Conservation (phyloP, 2,329 filamentous ascomycete genomes). For the Curvularia sp. region DNA sequence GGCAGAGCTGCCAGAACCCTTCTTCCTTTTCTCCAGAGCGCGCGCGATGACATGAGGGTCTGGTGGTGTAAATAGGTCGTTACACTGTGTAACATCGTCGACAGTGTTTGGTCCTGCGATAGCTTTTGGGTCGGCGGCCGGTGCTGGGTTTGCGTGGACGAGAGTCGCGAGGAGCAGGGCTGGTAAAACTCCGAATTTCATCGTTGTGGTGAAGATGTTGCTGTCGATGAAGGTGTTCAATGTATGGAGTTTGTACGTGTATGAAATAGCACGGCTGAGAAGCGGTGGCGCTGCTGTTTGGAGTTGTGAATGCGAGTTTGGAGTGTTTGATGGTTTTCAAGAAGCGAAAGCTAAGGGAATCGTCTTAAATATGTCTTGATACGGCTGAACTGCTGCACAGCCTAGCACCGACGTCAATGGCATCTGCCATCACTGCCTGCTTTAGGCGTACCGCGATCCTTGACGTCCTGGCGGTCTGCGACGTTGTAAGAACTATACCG, state of each 20-base stretch:
- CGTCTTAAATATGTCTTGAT: not conserved
- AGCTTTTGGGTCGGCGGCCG: constrained; percentile 23
- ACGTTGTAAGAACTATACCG: constrained; percentile 15
- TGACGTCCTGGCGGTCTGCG: constrained; percentile 10
- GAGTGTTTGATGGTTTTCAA: not conserved
- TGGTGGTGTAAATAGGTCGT: constrained; percentile 5
- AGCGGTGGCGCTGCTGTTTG: not conserved
- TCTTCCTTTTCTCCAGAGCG: constrained; percentile 21
- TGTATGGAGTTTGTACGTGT: not conserved
- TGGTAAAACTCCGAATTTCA: constrained; percentile 36
- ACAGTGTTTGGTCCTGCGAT: not conserved
- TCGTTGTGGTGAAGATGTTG: constrained; percentile 13
- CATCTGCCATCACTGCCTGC: constrained; percentile 27
- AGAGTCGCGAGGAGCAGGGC: constrained; percentile 36
- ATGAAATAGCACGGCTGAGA: not conserved
- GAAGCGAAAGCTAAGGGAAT: not conserved
- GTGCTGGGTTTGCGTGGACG: constrained; percentile 39
- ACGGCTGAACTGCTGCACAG: constrained; percentile 4
- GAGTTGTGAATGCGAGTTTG: not conserved
- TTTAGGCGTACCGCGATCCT: constrained; percentile 2
- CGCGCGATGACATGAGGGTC: constrained; percentile 32
- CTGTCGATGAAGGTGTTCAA: not conserved
- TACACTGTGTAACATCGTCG: constrained; percentile 8
- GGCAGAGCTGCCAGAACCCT: not conserved
- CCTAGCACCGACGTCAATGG: constrained; percentile 11